These are phyloP conservation scores for Cordyceps cicadae DNA, from an alignment of 2,329 filamentous ascomycete species.

Conservation along the genomic window DNA sequence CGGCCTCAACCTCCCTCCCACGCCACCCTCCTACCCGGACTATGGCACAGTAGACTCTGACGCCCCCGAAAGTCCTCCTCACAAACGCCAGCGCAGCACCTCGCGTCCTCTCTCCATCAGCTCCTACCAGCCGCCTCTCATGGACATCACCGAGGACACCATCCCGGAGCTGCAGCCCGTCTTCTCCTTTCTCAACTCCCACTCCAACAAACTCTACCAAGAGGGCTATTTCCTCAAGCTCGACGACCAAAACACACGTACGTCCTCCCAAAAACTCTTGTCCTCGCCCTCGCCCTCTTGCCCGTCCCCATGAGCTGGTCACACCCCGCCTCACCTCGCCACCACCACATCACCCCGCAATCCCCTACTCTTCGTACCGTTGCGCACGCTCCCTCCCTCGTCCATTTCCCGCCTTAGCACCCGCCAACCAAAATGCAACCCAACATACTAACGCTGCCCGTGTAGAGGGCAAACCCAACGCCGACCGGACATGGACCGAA, in stretches of 20 bases:
- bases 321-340: neutral
- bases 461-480: conserved; percentile 75
- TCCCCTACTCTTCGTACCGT: neutral
- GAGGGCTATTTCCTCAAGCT: conserved; percentile 97
- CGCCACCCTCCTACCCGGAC: conserved; percentile 29
- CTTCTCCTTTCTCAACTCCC: conserved; percentile 88
- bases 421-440: neutral
- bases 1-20: conserved; percentile 29
- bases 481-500: conserved; percentile 86
- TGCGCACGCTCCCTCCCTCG: conserved; percentile 7
- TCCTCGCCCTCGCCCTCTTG: neutral
- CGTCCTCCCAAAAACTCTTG: conserved; percentile 27
- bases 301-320: conserved; percentile 7
- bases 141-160: conserved; percentile 78
- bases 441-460: conserved; percentile 18
- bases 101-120: conserved; percentile 81
- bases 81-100: conserved; percentile 36
- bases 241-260: conserved; percentile 88
- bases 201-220: conserved; percentile 93
- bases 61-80: conserved; percentile 32
- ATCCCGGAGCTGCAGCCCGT: conserved; percentile 90
- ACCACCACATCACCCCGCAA: neutral
- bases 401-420: neutral
- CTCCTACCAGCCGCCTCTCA: conserved; percentile 74
- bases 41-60: conserved; percentile 26